Base-by-base conservation (phyloP, 495 filamentous ascomycete species). In the Lasiosphaeria ovina region DNA sequence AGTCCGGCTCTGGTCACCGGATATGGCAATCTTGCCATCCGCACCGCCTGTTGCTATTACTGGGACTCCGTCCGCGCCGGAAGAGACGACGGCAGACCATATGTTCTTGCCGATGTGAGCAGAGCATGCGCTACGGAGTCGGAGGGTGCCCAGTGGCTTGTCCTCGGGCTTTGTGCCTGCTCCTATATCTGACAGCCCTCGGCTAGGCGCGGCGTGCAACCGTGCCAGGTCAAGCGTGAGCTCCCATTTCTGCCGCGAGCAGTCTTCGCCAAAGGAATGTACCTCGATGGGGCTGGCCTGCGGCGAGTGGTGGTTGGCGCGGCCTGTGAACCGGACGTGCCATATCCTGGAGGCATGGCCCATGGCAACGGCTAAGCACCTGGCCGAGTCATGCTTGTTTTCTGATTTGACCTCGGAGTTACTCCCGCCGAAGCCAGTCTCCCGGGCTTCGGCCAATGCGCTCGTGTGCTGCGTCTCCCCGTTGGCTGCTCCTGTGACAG, bases 271-370 rank as follows among this genome's bases (percentile, higher is more conserved):
- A 61, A 88, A 86, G 8, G 92, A 93, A 9, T 89, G 77, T 0
- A 96, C 62, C 40, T 79, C 70, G 7, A 83, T 55, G 1, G 36
- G 31, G 1, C 49, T 57, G 1, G 6, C 44, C 34, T 35, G 35
- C 0, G 35, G 44, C 32, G 48, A 8, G 36, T 44, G 35, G 54
- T 55, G 56, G 8, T 69, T 67, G 38, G n/a, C 51, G 7, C 45
- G 62, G 4, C 57, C 68, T 3, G 62, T 56, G 9, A 96, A 94
- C 58, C 81, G 80, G 1, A 95, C 84, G 51, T 84, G 81, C 94
- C 94, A 99, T 61, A 98, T 95, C 45, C 94, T 83, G 36, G 95
- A 95, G 3, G 80, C 72, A 74, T 98, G 94, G 0, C 89, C 93
- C 87, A 91, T 95, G 0, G 79, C 85, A 14, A 83, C 83, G 2